phyloP scores from a whole-genome alignment of 2,329 filamentous ascomycete species.

The Fusarium paranaense region DNA sequence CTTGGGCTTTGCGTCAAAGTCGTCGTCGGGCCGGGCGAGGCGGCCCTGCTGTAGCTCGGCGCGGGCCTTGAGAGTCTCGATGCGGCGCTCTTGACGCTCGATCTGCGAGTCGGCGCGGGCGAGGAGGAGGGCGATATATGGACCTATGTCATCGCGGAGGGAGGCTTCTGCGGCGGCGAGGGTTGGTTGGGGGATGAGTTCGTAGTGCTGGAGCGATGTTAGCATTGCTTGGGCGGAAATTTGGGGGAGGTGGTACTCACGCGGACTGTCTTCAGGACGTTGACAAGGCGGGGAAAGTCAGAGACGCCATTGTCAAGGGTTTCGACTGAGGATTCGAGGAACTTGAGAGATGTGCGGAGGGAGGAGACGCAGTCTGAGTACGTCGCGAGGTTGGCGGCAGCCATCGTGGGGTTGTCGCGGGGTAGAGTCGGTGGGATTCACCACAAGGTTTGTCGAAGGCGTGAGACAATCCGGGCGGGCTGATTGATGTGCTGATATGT shows the following conservation, averaged over 20 bases:
- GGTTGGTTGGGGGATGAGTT: slow-evolving; percentile 87
- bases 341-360: slow-evolving; percentile 69
- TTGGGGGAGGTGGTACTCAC: slow-evolving; percentile 51
- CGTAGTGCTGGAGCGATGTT: slow-evolving; percentile 76
- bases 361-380: slow-evolving; percentile 71
- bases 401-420: slow-evolving; percentile 31
- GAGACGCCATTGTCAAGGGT: slow-evolving; percentile 67
- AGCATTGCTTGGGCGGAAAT: neutral
- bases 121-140: slow-evolving; percentile 83
- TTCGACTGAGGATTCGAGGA: slow-evolving; percentile 69
- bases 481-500: fast-evolving
- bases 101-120: slow-evolving; percentile 85
- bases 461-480: neutral
- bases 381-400: slow-evolving; percentile 46
- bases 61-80: slow-evolving; percentile 85
- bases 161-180: slow-evolving; percentile 85
- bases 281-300: slow-evolving; percentile 67
- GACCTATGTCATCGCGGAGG: slow-evolving; percentile 89
- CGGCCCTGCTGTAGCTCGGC: slow-evolving; percentile 85
- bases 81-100: slow-evolving; percentile 83
- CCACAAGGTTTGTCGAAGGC: neutral
- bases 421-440: neutral
- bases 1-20: slow-evolving; percentile 35
- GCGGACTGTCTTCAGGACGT: slow-evolving; percentile 68
- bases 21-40: slow-evolving; percentile 50